Conservation (phyloP, 306 rosid species). For the Acacia confusa region DNA sequence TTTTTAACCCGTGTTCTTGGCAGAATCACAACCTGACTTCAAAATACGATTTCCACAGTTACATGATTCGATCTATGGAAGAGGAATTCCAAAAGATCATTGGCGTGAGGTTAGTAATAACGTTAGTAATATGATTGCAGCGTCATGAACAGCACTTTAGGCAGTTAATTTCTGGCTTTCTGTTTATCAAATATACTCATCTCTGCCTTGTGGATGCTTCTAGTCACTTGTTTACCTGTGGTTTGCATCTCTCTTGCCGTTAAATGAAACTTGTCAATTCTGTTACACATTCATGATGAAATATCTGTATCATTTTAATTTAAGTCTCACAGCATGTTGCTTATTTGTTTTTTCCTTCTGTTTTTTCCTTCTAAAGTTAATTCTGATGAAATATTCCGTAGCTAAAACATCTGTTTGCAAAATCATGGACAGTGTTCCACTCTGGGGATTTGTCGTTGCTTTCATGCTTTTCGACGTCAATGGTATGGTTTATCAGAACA, state of each 20-base stretch:
- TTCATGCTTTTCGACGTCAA: slow-evolving; percentile 92
- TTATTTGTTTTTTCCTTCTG: background rate
- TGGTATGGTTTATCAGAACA: slow-evolving; percentile 50
- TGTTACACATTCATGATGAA: background rate
- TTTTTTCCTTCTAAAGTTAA: background rate
- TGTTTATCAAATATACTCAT: background rate
- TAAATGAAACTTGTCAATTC: background rate
- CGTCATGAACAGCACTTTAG: slow-evolving; percentile 24
- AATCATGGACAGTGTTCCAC: slow-evolving; percentile 69
- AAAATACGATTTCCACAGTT: slow-evolving; percentile 93
- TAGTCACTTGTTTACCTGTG: too few relatives aligned
- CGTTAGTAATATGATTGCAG: slow-evolving; percentile 12
- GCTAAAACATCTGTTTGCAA: slow-evolving; percentile 33
- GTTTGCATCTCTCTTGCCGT: background rate
- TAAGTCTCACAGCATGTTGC: background rate
- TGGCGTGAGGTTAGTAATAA: slow-evolving; percentile 83
- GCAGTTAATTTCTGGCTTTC: slow-evolving; percentile 19
- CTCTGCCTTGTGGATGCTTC: background rate
- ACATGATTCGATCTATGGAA: slow-evolving; percentile 98
- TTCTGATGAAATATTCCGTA: slow-evolving; percentile 19
- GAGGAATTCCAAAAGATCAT: slow-evolving; percentile 96
- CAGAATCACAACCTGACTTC: slow-evolving; percentile 86
- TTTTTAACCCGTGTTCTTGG: slow-evolving; percentile 35
- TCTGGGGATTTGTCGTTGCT: slow-evolving; percentile 97
- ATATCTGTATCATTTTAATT: background rate